Percentiles rank a stretch among this genome's conserved stretches.
Conservation (phyloP, 768 basidiomycete species). For the Tricholoma flavovirens region DNA sequence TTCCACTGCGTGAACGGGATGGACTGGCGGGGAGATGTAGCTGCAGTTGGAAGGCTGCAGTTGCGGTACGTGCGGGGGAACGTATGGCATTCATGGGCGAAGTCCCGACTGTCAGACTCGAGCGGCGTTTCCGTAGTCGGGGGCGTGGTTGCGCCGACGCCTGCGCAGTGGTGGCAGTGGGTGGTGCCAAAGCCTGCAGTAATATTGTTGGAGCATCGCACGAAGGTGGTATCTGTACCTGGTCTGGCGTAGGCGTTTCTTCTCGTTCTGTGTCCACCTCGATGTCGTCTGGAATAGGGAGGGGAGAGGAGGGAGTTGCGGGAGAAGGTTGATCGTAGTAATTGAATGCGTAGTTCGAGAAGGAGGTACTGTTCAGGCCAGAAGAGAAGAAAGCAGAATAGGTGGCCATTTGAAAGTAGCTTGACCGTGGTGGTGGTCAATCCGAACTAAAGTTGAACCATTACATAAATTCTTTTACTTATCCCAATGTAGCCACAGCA, state of each 20-base stretch:
- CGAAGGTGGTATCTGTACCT: neutral
- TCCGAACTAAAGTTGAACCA: neutral
- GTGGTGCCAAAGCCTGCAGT: slow-evolving; percentile 3
- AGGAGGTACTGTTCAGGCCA: slow-evolving; percentile 37
- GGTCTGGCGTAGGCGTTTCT: slow-evolving; percentile 18
- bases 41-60: slow-evolving; percentile 46
- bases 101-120: slow-evolving; percentile 49
- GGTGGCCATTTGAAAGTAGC: slow-evolving; percentile 24
- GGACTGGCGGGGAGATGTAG: slow-evolving; percentile 34
- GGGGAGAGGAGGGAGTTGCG: slow-evolving; percentile 18
- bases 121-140: slow-evolving; percentile 54
- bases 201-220: slow-evolving; percentile 16
- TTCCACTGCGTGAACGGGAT: slow-evolving; percentile 41
- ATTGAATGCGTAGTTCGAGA: slow-evolving; percentile 3
- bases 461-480: neutral
- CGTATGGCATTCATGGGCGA: slow-evolving; percentile 56
- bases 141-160: slow-evolving; percentile 17
- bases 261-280: slow-evolving; percentile 23
- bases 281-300: slow-evolving; percentile 24
- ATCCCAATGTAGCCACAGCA: no score
- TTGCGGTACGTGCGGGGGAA: slow-evolving; percentile 47
- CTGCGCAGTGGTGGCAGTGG: slow-evolving; percentile 3
- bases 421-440: neutral
- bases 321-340: slow-evolving; percentile 16
- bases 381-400: slow-evolving; percentile 72